These are phyloP conservation scores for Gossypium anomalum DNA, from an alignment of 345 rosid species.

Conservation along the genomic window DNA sequence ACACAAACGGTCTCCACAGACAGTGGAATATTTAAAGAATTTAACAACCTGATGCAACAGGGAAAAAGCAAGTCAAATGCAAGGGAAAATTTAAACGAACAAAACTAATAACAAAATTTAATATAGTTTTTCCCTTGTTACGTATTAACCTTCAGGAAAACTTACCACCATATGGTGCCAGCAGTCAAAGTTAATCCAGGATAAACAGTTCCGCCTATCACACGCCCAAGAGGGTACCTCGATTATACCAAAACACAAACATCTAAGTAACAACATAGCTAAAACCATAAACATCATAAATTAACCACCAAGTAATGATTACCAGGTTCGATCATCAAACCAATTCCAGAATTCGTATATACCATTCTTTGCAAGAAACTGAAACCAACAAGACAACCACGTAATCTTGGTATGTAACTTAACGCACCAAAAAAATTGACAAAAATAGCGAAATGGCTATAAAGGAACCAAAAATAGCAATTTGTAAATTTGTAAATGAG, in stretches of 20 bases:
- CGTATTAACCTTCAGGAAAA: constrained; percentile 9
- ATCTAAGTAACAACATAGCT: constrained; percentile 47
- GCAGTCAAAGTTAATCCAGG: constrained; percentile 97
- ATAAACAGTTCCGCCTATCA: constrained; percentile 98
- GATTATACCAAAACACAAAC: not conserved
- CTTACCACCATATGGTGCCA: constrained; percentile 93
- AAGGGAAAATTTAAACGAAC: not conserved
- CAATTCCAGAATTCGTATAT: constrained; percentile 78
- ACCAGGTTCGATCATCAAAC: constrained; percentile 95
- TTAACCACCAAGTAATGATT: constrained; percentile 25
- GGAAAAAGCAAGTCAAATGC: not conserved
- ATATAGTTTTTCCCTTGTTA: not conserved
- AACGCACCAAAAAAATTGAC: not conserved
- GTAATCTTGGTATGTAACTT: not conserved
- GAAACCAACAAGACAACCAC: constrained; percentile 36
- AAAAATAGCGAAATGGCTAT: not conserved
- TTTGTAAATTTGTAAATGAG: not conserved
- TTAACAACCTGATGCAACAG: constrained; percentile 5
- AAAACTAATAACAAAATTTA: not conserved
- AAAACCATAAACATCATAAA: constrained; percentile 8
- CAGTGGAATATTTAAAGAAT: constrained; percentile 74
- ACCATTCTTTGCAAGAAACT: constrained; percentile 79
- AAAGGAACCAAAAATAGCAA: not conserved
- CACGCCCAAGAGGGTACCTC: constrained; percentile 22
- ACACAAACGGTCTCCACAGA: constrained; percentile 99